phyloP scores from a whole-genome alignment of 2,329 filamentous ascomycete genomes.

The Penicillium sp. region DNA sequence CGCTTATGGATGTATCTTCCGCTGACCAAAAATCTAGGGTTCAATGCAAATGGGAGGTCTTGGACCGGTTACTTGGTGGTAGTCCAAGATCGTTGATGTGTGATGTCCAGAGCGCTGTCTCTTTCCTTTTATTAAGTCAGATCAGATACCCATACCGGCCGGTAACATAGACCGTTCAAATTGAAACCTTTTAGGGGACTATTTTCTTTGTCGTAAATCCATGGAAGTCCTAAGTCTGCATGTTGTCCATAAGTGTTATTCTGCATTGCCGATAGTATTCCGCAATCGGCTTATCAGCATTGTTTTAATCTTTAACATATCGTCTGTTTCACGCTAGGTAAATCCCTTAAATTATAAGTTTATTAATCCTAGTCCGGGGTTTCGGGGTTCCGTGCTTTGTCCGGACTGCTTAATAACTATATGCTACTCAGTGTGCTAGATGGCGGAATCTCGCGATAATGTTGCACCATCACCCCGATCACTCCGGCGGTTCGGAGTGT shows the following conservation, averaged over 20 bases:
- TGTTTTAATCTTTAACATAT: too few species aligned
- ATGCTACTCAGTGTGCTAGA: neutral
- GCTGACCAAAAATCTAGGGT: constrained; percentile 30
- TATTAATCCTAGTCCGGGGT: neutral
- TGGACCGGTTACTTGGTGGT: constrained; percentile 50
- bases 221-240: neutral
- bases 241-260: too few species aligned
- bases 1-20: constrained; percentile 13
- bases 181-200: constrained; percentile 10
- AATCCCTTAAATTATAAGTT: neutral
- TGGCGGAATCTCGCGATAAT: neutral
- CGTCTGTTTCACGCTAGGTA: too few species aligned
- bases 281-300: too few species aligned
- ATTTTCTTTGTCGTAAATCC: neutral
- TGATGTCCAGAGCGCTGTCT: neutral
- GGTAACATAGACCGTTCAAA: constrained; percentile 10
- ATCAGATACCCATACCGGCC: constrained; percentile 26
- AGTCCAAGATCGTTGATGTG: constrained; percentile 8
- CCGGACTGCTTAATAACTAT: neutral
- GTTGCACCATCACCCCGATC: constrained; percentile 11
- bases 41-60: constrained; percentile 49
- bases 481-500: constrained; percentile 20
- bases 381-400: neutral
- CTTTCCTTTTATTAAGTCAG: constrained; percentile 17
- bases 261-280: too few species aligned